Evolutionary conservation across 2,329 filamentous ascomycete species (phyloP).

Genomic region (Hymenoscyphus linearis): DNA sequence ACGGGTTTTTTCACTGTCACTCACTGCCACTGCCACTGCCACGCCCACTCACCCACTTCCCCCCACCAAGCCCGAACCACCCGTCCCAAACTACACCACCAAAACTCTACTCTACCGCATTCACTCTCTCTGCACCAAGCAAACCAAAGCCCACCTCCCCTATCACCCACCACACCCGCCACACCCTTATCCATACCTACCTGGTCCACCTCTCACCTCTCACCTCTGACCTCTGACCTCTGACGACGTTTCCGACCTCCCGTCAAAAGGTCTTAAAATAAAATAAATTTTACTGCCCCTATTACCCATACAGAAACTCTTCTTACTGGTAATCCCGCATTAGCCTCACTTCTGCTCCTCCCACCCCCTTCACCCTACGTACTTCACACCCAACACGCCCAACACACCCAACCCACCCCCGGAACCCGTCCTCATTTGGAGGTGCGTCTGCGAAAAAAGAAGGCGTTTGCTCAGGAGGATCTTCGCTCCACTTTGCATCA

Average conservation of each 20-base stretch:
- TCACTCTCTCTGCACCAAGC: neutral
- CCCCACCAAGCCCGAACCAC: neutral
- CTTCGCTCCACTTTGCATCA: slow-evolving; percentile 24
- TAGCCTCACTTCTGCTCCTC: slow-evolving; percentile 14
- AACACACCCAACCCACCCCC: slow-evolving; percentile 1
- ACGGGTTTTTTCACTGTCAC: too few relatives aligned
- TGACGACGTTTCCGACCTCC: slow-evolving; percentile 8
- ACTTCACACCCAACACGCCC: neutral
- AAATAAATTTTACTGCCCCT: slow-evolving; percentile 8
- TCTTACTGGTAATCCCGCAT: slow-evolving; percentile 23
- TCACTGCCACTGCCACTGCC: neutral
- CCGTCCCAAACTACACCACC: neutral
- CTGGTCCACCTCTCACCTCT: neutral
- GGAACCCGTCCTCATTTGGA: slow-evolving; percentile 15
- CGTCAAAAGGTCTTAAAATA: slow-evolving; percentile 4
- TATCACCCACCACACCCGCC: neutral
- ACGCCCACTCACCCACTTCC: neutral
- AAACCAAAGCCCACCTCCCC: neutral
- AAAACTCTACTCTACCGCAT: neutral
- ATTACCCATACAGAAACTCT: too few relatives aligned
- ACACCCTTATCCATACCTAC: slow-evolving; percentile 2
- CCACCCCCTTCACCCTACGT: neutral
- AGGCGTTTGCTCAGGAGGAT: slow-evolving; percentile 25
- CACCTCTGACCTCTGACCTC: too few relatives aligned
- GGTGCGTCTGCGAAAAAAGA: slow-evolving; percentile 19